Percentiles rank a stretch among this genome's conserved stretches.
Conservation (phyloP, 108 stramenopile genomes). For the Poteriospumella lacustris region DNA sequence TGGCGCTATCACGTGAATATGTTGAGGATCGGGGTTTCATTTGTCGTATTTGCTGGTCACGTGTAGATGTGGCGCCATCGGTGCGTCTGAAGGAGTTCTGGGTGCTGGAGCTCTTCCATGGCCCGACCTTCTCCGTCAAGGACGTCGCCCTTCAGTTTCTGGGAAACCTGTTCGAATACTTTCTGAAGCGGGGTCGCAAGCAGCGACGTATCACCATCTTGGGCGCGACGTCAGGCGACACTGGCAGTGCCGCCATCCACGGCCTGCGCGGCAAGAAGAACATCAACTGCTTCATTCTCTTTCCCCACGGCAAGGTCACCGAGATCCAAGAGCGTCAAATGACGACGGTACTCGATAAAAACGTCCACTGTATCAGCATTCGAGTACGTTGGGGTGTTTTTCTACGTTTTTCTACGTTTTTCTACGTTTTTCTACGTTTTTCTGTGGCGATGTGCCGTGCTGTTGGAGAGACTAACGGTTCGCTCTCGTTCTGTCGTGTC, state of each 20-base stretch:
- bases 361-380: slow-evolving; percentile 83
- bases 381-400: not conserved
- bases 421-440: not conserved
- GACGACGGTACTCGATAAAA: slow-evolving; percentile 86
- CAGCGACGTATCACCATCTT: slow-evolving; percentile 26
- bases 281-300: slow-evolving; percentile 92
- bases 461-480: too few relatives aligned
- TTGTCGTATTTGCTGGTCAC: not conserved
- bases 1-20: not conserved
- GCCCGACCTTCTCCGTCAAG: slow-evolving; percentile 98
- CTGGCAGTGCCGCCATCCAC: slow-evolving; percentile 92
- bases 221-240: slow-evolving; percentile 76
- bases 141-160: slow-evolving; percentile 98
- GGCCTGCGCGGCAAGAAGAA: slow-evolving; percentile 95
- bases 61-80: slow-evolving; percentile 15
- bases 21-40: too few relatives aligned
- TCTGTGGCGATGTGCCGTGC: too few relatives aligned
- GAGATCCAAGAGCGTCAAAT: slow-evolving; percentile 96
- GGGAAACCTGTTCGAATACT: slow-evolving; percentile 97
- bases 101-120: slow-evolving; percentile 88
- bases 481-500: too few relatives aligned
- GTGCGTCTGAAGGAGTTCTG: slow-evolving; percentile 19
- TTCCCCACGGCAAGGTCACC: slow-evolving; percentile 83
- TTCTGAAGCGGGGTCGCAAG: slow-evolving; percentile 56
- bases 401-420: not conserved